A percentile compares a stretch with the other conserved stretches of the same genome.
These are phyloP conservation scores for Penicillium daleae DNA, from an alignment of 495 filamentous ascomycete genomes.

Conservation along the genomic window DNA sequence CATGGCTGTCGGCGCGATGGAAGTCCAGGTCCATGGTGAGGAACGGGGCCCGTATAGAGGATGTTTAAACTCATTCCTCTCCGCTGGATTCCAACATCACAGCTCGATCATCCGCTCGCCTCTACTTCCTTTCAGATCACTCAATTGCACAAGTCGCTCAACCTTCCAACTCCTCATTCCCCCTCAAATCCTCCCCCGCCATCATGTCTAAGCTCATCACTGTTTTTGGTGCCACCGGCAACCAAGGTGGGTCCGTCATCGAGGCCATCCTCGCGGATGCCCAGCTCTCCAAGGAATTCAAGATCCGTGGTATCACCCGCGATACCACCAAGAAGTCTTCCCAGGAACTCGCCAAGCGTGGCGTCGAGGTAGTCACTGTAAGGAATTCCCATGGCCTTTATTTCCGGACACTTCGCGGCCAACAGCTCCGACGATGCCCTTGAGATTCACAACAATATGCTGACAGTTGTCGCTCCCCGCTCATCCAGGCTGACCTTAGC, in stretches of 20 bases:
- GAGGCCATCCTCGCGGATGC: slow-evolving; percentile 29
- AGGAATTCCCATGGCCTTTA: slow-evolving; percentile 2
- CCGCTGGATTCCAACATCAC: no score
- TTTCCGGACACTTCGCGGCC: no score
- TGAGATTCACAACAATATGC: background rate
- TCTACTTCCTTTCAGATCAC: background rate
- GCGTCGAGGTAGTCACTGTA: slow-evolving; percentile 32
- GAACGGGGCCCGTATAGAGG: no score
- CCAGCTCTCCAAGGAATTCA: slow-evolving; percentile 41
- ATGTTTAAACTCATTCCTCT: no score
- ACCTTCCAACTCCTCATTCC: background rate
- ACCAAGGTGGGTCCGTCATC: slow-evolving; percentile 38
- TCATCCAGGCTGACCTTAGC: slow-evolving; percentile 49
- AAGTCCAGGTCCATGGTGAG: no score
- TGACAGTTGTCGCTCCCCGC: background rate
- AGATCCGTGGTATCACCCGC: slow-evolving; percentile 39
- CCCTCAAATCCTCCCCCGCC: background rate
- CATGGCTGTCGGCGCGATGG: no score
- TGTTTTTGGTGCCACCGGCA: slow-evolving; percentile 53
- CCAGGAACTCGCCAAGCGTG: slow-evolving; percentile 20
- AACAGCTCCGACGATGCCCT: background rate
- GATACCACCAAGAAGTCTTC: slow-evolving; percentile 31
- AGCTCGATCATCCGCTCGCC: no score
- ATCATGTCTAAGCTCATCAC: slow-evolving; percentile 42
- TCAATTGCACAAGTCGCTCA: slow-evolving; percentile 2